Evolutionary conservation across 2,329 filamentous ascomycete genomes (phyloP), one percentile per base, ranked within the genome.

Genomic region (Pezicula neosporulosa): DNA sequence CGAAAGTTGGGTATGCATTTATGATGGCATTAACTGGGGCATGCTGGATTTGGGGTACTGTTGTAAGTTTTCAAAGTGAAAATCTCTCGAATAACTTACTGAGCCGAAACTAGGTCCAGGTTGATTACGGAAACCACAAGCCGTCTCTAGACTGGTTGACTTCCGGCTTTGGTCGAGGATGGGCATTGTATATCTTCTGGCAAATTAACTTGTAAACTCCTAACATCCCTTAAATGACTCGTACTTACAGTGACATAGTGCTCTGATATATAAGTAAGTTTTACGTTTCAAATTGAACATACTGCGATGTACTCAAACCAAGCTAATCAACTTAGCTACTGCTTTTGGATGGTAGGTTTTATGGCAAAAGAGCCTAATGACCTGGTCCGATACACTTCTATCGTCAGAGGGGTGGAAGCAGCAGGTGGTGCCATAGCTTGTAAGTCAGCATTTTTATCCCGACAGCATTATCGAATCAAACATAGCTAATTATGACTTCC

Each of bases 1-100:
- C 38, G 7, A 46, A 47, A 2, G 36, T 46, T 89, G 86, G 85
- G 78, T 78, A 0, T 85, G 67, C 1, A 82, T n/a, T 83, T 0
- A 71, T 77, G 30, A 88, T 82, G 65, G 68, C 65, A 0, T 47
- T 75, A 6, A 61, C 65, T 42, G 61, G 66, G 27, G 66, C 69
- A 1, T 74, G 71, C 0, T 77, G 74, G 73, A 72, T 73, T 13
- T 77, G 74, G 71, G 72, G 70, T 3, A 70, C 75, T 30, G 63
- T 72, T 15, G 69, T 77, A 21, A 21, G 21, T 21, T 21, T 5
- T 5, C 5, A 5, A 21, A 5, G 21, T 5, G 21, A 21, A 21
- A 21, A 21, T 21, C 3, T 5, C 5, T 5, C 21, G 21, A 21
- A 3, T 21, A 5, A 5, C 21, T 21, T 21, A 21, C 21, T 21